These are phyloP conservation scores for Cucurbita maxima DNA, from an alignment of 306 rosid species.

Conservation along the genomic window DNA sequence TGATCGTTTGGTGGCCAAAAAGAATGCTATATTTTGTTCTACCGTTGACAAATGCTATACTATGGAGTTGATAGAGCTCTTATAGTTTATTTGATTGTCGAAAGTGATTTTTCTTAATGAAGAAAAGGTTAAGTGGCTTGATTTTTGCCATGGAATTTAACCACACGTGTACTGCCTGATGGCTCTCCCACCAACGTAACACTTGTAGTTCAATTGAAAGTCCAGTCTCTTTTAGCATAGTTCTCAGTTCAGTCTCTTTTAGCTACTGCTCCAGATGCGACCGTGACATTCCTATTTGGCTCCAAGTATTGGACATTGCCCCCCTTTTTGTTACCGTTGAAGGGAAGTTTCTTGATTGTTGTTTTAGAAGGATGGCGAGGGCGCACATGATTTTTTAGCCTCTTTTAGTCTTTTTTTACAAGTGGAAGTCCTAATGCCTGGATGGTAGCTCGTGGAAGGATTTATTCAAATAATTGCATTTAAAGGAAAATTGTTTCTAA, in stretches of 20 bases:
- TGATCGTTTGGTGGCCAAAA: neutral
- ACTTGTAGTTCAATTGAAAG: neutral
- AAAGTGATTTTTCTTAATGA: neutral
- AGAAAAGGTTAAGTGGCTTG: neutral
- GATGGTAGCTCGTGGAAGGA: neutral
- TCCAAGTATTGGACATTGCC: neutral
- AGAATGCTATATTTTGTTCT: neutral
- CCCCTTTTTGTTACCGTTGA: neutral
- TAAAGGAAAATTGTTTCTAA: neutral
- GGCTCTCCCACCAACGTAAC: neutral
- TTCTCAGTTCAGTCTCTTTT: neutral
- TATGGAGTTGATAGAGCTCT: neutral
- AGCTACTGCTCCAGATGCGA: neutral
- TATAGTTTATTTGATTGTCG: neutral
- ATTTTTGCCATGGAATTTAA: neutral
- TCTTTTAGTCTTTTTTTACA: neutral
- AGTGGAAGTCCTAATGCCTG: neutral
- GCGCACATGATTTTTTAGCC: neutral
- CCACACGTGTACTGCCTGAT: neutral
- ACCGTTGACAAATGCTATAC: neutral
- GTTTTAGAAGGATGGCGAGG: neutral
- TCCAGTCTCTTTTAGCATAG: neutral
- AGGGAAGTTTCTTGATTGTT: neutral
- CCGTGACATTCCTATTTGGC: neutral
- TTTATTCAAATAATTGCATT: neutral